Evolutionary conservation across 345 rosid species (phyloP).

Genomic region (rapeseed (Brassica napus)): Da-Ae NC_063443.1:1457001-1457500

Average conservation of each 20-base stretch:
- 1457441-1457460: not conserved
- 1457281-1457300: not conserved
- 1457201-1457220: not conserved
- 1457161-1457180: not conserved
- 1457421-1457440: not conserved
- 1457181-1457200: not conserved
- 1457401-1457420: not conserved
- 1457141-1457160: not conserved
- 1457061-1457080: not conserved
- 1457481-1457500: not conserved
- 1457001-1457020: slow-evolving; percentile 15
- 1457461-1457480: not conserved
- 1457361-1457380: not conserved
- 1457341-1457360: not conserved
- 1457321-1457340: not conserved
- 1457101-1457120: slow-evolving; percentile 6
- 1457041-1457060: not conserved
- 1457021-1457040: not conserved
- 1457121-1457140: not conserved
- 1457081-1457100: not conserved
- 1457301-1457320: not conserved
- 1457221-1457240: not conserved
- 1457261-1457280: not conserved
- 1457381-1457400: not conserved
- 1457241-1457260: not conserved